phyloP scores from a whole-genome alignment of 129 eudicot genomes.

The Lonicera japonica region DNA sequence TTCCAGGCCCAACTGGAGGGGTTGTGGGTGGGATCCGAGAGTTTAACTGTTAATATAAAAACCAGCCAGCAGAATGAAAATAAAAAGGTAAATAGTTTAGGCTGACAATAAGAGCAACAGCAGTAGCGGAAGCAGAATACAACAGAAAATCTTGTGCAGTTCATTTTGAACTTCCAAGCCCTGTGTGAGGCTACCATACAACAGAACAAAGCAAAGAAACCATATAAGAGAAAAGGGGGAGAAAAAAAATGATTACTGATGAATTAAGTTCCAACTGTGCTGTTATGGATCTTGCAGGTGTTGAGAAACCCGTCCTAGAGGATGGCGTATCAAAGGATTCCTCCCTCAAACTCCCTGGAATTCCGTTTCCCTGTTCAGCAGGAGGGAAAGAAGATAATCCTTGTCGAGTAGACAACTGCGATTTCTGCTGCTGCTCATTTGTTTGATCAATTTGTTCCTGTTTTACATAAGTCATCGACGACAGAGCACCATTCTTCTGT shows the following conservation, averaged over 20 bases:
- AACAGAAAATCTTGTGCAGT: too few relatives aligned
- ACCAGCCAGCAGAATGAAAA: too few relatives aligned
- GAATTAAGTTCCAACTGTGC: slow-evolving; percentile 37
- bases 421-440: slow-evolving; percentile 54
- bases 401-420: slow-evolving; percentile 38
- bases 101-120: too few relatives aligned
- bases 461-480: slow-evolving; percentile 53
- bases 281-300: slow-evolving; percentile 38
- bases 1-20: slow-evolving; percentile 34
- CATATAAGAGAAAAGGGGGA: not conserved
- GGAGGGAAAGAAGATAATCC: slow-evolving; percentile 43
- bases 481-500: slow-evolving; percentile 25
- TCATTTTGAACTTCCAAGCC: too few relatives aligned
- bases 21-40: slow-evolving; percentile 34
- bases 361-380: slow-evolving; percentile 40
- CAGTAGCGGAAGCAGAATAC: too few relatives aligned
- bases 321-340: slow-evolving; percentile 52
- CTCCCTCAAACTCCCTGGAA: slow-evolving; percentile 38
- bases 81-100: not conserved
- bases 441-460: slow-evolving; percentile 64
- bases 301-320: slow-evolving; percentile 45
- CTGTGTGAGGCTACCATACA: too few relatives aligned
- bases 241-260: slow-evolving; percentile 21
- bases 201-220: not conserved
- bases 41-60: slow-evolving; percentile 15